These are phyloP conservation scores for Kazachstania kunashirensis DNA, from an alignment of 805 yeast species.

Conservation along the genomic window DNA sequence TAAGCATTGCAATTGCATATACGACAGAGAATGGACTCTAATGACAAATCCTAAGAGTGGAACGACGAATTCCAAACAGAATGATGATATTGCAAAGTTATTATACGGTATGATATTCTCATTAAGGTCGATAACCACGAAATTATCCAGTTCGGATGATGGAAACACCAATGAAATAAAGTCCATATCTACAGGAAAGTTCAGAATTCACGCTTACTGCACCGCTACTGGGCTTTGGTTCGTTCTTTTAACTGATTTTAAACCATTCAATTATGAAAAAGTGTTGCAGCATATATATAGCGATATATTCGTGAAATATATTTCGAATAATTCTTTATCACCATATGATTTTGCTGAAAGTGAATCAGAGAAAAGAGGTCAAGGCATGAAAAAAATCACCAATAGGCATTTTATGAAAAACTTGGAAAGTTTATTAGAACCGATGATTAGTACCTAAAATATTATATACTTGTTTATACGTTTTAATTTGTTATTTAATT, in stretches of 20 bases:
- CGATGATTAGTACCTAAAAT: conserved; percentile 19
- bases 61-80: conserved; percentile 42
- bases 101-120: conserved; percentile 81
- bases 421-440: conserved; percentile 25
- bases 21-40: conserved; percentile 60
- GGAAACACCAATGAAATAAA: conserved; percentile 22
- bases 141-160: conserved; percentile 29
- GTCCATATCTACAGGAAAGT: conserved; percentile 56
- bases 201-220: conserved; percentile 71
- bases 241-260: conserved; percentile 58
- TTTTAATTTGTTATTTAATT: conserved; percentile 6
- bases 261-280: conserved; percentile 22
- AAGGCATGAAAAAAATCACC: conserved; percentile 25
- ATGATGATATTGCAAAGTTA: conserved; percentile 66
- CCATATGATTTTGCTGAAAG: conserved; percentile 27
- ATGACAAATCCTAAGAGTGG: conserved; percentile 24
- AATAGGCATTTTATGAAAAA: conserved; percentile 22
- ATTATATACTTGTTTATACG: background rate
- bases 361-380: conserved; percentile 25
- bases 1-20: conserved; percentile 85
- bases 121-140: conserved; percentile 62
- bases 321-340: conserved; percentile 24
- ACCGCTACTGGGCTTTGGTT: conserved; percentile 72
- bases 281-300: conserved; percentile 26
- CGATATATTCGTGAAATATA: conserved; percentile 25